Conservation (phyloP, 305 asterid genomes). For the Striga hermonthica region DNA sequence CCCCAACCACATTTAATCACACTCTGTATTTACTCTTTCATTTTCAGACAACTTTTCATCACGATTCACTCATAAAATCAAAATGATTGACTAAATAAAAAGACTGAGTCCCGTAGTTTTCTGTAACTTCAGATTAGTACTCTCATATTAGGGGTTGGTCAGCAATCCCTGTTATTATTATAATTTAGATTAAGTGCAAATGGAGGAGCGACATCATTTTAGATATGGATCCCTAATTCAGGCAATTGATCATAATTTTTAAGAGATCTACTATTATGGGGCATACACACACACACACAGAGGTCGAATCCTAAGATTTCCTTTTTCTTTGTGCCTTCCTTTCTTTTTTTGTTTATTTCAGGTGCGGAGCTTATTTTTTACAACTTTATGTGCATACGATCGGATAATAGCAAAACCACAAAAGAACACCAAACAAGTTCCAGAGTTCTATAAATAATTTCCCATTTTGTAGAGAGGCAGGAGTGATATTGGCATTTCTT, state of each 20-base stretch:
- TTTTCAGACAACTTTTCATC: too few relatives aligned
- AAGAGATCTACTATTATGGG: too few relatives aligned
- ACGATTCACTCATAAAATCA: too few relatives aligned
- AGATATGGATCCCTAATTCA: conserved; percentile 10
- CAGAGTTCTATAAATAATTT: too few relatives aligned
- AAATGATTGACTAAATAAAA: too few relatives aligned
- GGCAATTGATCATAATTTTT: background rate
- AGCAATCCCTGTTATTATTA: conserved; percentile 7
- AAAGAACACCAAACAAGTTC: too few relatives aligned
- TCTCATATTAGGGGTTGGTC: conserved; percentile 6
- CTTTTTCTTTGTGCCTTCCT: background rate
- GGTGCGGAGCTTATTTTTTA: too few relatives aligned
- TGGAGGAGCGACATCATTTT: background rate
- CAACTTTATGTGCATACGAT: background rate
- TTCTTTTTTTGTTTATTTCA: too few relatives aligned
- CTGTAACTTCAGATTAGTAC: conserved; percentile 3
- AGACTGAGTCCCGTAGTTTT: background rate
- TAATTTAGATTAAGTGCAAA: conserved; percentile 8
- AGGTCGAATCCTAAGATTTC: too few relatives aligned
- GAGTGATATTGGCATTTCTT: background rate
- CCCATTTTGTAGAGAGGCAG: background rate
- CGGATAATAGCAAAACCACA: background rate
- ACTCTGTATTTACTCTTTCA: too few relatives aligned
- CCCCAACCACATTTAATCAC: too few relatives aligned
- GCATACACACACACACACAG: too few relatives aligned